Base-by-base conservation (phyloP, 345 rosid species). In the Raphanus sativus region DNA sequence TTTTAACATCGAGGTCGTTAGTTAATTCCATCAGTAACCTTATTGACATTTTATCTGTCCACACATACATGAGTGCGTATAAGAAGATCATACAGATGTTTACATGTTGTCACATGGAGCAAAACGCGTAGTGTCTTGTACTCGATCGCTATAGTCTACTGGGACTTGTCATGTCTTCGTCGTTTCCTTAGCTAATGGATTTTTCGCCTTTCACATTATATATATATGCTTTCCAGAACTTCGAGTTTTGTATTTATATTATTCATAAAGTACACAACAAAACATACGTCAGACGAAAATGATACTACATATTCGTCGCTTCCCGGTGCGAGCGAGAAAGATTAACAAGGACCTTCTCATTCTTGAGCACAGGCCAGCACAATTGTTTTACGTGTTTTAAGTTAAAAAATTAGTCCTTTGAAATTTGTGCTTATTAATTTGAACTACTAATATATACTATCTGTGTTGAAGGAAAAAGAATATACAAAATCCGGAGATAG, bases 1-100 rank as follows among this genome's bases (percentile, higher is more conserved):
- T 62, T 78, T 60, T 34, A 78, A 67, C 77, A 78, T 78, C 77
- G 74, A 78, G 81, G 81, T 78, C 62, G 81, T 79, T 73, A 79
- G 66, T 79, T 52, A 79, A 79, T 73, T 73, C 78, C 82, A 79
- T 73, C 60, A 68, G 5, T 73, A 67, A 67, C 60, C 50, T 73
- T 28, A 73, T 38, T 54, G 70, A 48, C 24, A 30, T 50, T 52
- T 50, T 17, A 50, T 62, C 11, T 13, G 52, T 62, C 70, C 70
- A 45, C 69, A 67, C 50, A 73, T 50, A 28, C 64, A 77, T 42
- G 71, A 70, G 81, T 56, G 81, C 76, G 71, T 70, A 63, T 54
- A 54, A 67, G 45, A 24, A 48, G 70, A 40, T 63, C 62, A 48
- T 32, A 29, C 10, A 36, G 50, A 26, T 56, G 34, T 77, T 6